Percentiles rank a stretch among this genome's conserved stretches.
phyloP scores from a whole-genome alignment of 805 yeast genomes.

The Lachancea dasiensis region DNA sequence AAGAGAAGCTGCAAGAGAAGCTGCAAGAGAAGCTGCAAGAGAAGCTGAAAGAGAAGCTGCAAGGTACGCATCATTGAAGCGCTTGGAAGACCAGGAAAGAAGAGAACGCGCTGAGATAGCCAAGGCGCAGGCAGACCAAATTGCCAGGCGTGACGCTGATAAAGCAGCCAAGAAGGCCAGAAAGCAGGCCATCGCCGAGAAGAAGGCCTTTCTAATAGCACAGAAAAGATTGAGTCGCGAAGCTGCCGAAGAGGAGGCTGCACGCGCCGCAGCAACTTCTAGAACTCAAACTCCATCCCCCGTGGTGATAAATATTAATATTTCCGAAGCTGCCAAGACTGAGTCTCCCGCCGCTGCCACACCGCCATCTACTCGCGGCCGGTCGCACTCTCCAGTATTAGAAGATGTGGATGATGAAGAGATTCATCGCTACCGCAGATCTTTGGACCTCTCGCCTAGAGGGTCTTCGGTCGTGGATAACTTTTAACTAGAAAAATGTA shows the following conservation, averaged over 20 bases:
- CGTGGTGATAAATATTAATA: constrained; percentile 8
- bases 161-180: not conserved
- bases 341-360: not conserved
- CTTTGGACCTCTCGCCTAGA: constrained; percentile 21
- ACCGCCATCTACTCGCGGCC: not conserved
- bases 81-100: constrained; percentile 1
- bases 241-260: not conserved
- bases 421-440: constrained; percentile 22
- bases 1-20: constrained; percentile 4
- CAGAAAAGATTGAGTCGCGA: constrained; percentile 6
- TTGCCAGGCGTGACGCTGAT: not conserved
- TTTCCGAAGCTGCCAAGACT: constrained; percentile 1
- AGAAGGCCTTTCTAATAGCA: constrained; percentile 5
- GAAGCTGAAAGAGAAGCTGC: constrained; percentile 7
- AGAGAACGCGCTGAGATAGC: no score
- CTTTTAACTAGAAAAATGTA: constrained; percentile 12
- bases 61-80: constrained; percentile 7
- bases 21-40: constrained; percentile 3
- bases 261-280: not conserved
- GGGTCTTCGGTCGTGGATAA: constrained; percentile 29
- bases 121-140: constrained; percentile 3
- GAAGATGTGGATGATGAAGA: constrained; percentile 35
- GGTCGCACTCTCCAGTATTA: constrained; percentile 18
- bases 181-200: constrained; percentile 5
- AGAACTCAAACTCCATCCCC: constrained; percentile 3